Evolutionary conservation across 176 grass and related monocot species (phyloP), one percentile per base, ranked within the genome.

Genomic region (Cocos nucifera): DNA sequence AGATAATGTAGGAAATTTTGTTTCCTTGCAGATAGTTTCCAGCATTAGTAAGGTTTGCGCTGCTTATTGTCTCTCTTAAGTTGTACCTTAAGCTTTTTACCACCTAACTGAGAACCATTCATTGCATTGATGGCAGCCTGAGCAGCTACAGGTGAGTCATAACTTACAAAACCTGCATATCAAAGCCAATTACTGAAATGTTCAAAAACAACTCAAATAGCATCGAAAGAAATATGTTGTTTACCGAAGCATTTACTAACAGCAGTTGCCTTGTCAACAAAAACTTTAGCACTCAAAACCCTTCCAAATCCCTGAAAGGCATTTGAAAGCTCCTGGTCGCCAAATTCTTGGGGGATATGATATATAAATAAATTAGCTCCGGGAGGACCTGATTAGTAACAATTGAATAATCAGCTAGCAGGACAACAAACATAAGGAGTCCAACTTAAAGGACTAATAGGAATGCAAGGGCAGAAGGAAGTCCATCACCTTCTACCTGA

Each of bases 31-130:
- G 51, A 27, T 54, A 53, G 57, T 67, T 62, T 28, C 50, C 58
- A 56, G 49, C 59, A 23, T 50, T 83, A 80, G 86, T 80, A 89
- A 63, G 79, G 77, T 86, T 86, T 93, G 75, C 72, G 83, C 35
- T 84, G 79, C 82, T 93, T 89, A 82, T 89, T 95, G 72, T 99
- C 94, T 81, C 85, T 86, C 82, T 99, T 99, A 54, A 93, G 94
- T 67, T 99, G 94, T 82, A 99, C 94, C 74, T 99, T 99, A 64
- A 99, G 83, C 23, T 86, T 89, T 69, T 99, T 99, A 74, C 88
- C 74, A 3, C 85, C 86, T 82, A 95, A 71, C 67, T 90, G 86
- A 62, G 28, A 90, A 28, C 86, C 91, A 21, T 95, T 87, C 91
- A 95, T 95, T 78, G 62, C 72, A 30, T 19, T 71, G 21, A 95